phyloP scores from a whole-genome alignment of 2,329 filamentous ascomycete species.

The Aspergillus awamori region DNA sequence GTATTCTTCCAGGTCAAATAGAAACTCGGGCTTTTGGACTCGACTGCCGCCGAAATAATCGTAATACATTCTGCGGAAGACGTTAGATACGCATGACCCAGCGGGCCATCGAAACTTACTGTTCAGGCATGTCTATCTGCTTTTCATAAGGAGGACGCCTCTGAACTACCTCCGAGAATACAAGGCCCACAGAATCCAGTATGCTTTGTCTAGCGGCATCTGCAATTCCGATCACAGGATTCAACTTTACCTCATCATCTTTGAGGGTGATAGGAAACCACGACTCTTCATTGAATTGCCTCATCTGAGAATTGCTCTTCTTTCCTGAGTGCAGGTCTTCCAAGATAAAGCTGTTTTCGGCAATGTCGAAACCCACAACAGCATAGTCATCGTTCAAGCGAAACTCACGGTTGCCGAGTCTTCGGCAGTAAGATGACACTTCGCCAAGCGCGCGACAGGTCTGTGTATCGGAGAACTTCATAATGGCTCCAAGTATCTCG shows the following conservation, averaged over 20 bases:
- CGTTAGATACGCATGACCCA: neutral
- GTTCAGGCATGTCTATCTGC: neutral
- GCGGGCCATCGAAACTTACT: constrained; percentile 1
- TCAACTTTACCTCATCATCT: constrained; percentile 1
- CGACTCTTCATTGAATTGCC: neutral
- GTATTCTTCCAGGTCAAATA: constrained; percentile 15
- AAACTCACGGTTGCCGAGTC: constrained; percentile 12
- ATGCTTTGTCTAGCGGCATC: constrained; percentile 13
- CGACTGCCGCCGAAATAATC: neutral
- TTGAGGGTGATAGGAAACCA: neutral
- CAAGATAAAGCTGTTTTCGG: constrained; percentile 7
- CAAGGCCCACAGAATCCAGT: constrained; percentile 6
- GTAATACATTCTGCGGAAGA: neutral
- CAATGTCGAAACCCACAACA: constrained; percentile 4
- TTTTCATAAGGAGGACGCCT: constrained; percentile 1
- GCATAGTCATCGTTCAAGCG: constrained; percentile 22
- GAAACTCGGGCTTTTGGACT: neutral
- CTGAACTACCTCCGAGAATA: neutral
- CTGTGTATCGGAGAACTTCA: constrained; percentile 19
- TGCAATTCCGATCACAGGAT: constrained; percentile 18
- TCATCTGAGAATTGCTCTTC: constrained; percentile 2
- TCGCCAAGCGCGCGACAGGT: constrained; percentile 19
- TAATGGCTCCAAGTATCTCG: constrained; percentile 21
- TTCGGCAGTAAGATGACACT: constrained; percentile 17
- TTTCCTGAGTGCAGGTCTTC: constrained; percentile 16